These are phyloP conservation scores for Cardamine chenopodiifolia DNA, from an alignment of 345 rosid genomes.

Conservation along the genomic window DNA sequence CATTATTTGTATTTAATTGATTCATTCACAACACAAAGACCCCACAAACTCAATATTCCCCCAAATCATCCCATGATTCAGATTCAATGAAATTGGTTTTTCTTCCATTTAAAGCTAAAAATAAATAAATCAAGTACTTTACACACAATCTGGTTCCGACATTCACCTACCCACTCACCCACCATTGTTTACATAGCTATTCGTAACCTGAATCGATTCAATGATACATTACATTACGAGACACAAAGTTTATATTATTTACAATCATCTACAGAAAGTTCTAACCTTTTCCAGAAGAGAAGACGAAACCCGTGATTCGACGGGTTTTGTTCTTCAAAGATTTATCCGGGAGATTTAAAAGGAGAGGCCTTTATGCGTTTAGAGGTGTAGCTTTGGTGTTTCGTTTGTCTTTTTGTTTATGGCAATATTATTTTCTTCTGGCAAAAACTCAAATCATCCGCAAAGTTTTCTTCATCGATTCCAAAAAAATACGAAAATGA, in stretches of 20 bases:
- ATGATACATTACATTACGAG: slow-evolving; percentile 6
- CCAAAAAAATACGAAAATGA: background rate
- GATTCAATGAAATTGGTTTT: background rate
- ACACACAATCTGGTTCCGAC: slow-evolving; percentile 20
- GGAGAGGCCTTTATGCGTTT: slow-evolving; percentile 31
- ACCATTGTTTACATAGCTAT: background rate
- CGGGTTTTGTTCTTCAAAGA: slow-evolving; percentile 12
- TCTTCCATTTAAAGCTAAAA: slow-evolving; percentile 7
- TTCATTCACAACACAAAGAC: slow-evolving; percentile 16
- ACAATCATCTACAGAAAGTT: background rate
- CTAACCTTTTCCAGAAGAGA: slow-evolving; percentile 24
- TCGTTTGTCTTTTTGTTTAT: slow-evolving; percentile 15
- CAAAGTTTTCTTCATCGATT: background rate
- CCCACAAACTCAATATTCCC: slow-evolving; percentile 32
- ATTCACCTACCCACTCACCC: background rate
- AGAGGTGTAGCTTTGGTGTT: slow-evolving; percentile 1
- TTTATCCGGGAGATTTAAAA: background rate
- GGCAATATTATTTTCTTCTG: slow-evolving; percentile 18
- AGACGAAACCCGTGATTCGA: slow-evolving; percentile 30
- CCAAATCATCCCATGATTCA: slow-evolving; percentile 17
- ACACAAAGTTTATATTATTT: background rate
- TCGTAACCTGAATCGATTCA: background rate
- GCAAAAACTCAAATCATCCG: slow-evolving; percentile 9
- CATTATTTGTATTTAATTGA: background rate
- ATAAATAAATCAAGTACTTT: slow-evolving; percentile 1